Evolutionary conservation across 768 basidiomycete species (phyloP), one percentile per base, ranked within the genome.

Genomic region (Lanmaoa rubissima): DNA sequence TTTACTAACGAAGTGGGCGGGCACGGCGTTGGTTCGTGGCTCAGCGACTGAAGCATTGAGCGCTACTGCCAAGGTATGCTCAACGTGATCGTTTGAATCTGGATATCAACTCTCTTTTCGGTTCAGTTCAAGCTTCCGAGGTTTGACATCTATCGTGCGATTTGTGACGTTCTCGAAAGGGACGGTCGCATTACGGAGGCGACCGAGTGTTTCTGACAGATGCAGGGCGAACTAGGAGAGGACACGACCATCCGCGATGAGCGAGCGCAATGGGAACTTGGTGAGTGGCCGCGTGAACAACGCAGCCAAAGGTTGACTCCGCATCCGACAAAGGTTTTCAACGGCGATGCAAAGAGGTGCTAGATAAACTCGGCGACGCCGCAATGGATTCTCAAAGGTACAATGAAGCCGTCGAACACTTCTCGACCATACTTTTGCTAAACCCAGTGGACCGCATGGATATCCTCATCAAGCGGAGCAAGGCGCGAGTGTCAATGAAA

Each of bases 391-490:
- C 47, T 19, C 4, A n/a, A 13, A 44, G 19, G 10, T 19, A n/a
- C 3, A 4, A 21, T 0, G 48, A 6, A 14, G 54, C 62, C 0
- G 7, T 40, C 9, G 3, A 3, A 19, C 14, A 41, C 3, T 63
- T 32, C 17, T 59, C 62, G 0, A 9, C 7, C 1, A 14, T 13
- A 14, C 8, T 63, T 31, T 16, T 26, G 1, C 32, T 58, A 1
- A 2, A 10, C 1, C 44, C 53, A 1, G 5, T 1, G 2, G 6
- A 44, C 2, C 32, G 0, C 2, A 1, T 0, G 2, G 17, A 19
- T 1, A 40, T 62, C 10, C 40, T 62, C 4, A 5, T 55, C 4
- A 59, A 59, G 44, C 54, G 62, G 0, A 55, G 62, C 32, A 46
- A 50, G 16, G 60, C 19, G 0, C 38, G 19, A 14, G 35, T 35